phyloP scores from a whole-genome alignment of 1,284 basidiomycete genomes.

The Vanrija sp. region DNA sequence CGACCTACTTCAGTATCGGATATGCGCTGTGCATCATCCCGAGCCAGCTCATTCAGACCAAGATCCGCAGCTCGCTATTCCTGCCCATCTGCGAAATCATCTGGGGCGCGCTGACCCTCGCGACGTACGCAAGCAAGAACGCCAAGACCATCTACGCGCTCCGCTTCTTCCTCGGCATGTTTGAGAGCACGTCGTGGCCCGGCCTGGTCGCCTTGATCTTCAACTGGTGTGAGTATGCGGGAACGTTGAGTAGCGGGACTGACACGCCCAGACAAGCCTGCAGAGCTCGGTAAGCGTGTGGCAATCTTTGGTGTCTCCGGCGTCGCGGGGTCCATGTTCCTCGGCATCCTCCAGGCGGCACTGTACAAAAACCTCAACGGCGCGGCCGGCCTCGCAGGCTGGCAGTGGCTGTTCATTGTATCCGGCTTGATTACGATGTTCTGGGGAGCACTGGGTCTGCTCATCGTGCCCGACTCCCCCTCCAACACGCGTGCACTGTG shows the following conservation, averaged over 20 bases:
- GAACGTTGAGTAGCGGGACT: background rate
- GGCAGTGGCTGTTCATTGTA: slow-evolving; percentile 18
- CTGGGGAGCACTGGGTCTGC: slow-evolving; percentile 8
- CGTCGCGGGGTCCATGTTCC: slow-evolving; percentile 23
- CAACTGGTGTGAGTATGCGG: slow-evolving; percentile 5
- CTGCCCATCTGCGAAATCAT: background rate
- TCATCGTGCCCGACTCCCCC: slow-evolving; percentile 37
- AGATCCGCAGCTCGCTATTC: too few species aligned
- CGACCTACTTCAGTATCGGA: slow-evolving; percentile 29
- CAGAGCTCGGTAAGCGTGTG: background rate
- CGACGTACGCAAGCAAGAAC: background rate
- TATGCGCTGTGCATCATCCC: too few species aligned
- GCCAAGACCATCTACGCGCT: slow-evolving; percentile 19
- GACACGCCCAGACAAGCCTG: background rate
- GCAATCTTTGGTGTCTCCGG: background rate
- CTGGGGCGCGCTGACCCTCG: background rate
- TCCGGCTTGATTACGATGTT: too few species aligned
- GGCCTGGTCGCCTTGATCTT: background rate
- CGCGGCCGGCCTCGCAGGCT: slow-evolving; percentile 3
- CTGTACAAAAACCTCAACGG: slow-evolving; percentile 17
- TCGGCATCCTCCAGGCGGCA: slow-evolving; percentile 28
- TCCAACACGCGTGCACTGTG: slow-evolving; percentile 20
- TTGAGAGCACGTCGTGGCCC: slow-evolving; percentile 4
- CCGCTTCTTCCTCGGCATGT: slow-evolving; percentile 25
- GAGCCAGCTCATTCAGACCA: too few species aligned